Percentiles rank a stretch among this genome's conserved stretches.
Conservation (phyloP, 306 rosid species). For the Leucaena leucocephala region DNA sequence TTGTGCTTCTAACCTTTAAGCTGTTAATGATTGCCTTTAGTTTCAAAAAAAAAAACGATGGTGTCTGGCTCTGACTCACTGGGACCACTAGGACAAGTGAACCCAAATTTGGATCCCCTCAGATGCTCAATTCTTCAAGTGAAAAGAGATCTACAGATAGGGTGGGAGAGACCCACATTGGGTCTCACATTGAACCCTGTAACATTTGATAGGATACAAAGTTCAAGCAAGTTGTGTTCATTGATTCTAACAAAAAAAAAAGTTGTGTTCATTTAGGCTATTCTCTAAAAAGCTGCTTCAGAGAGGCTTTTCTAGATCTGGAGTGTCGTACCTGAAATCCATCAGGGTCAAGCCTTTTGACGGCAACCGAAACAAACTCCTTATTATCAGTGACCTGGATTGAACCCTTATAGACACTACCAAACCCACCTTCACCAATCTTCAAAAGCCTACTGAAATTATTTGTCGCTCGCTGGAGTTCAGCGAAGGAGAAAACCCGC, state of each 20-base stretch:
- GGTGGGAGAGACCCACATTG: neutral
- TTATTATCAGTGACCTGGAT: constrained; percentile 63
- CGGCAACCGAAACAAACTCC: constrained; percentile 56
- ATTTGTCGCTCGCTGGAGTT: constrained; percentile 67
- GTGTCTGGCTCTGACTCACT: neutral
- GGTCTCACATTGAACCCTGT: neutral
- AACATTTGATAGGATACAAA: neutral
- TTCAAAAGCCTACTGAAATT: constrained; percentile 66
- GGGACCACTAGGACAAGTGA: neutral
- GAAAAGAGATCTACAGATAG: neutral
- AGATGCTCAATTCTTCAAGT: neutral
- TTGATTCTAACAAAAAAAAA: no score
- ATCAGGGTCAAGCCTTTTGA: constrained; percentile 71
- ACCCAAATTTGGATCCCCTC: neutral
- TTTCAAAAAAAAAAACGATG: no score
- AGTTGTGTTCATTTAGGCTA: neutral
- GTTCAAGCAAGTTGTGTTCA: constrained; percentile 2
- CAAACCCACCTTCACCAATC: constrained; percentile 97
- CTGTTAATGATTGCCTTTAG: no score
- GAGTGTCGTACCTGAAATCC: constrained; percentile 71
- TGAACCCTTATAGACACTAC: constrained; percentile 79
- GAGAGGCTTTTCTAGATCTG: constrained; percentile 13
- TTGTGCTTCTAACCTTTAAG: no score
- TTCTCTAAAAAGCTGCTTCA: constrained; percentile 1
- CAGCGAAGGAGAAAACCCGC: constrained; percentile 59